These are phyloP conservation scores for Sicyos baderoa DNA, from an alignment of 306 rosid genomes.

Conservation along the genomic window DNA sequence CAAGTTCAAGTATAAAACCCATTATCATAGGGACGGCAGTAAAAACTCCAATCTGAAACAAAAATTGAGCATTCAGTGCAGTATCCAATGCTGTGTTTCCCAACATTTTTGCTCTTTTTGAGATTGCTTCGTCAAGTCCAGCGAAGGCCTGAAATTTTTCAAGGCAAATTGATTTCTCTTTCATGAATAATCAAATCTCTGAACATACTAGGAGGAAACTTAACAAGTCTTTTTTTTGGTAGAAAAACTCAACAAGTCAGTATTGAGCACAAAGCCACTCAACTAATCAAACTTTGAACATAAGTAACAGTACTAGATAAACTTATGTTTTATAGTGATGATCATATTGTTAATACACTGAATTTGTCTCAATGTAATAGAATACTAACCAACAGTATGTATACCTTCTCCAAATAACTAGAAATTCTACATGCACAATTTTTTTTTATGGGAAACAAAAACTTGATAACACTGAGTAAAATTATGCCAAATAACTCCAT, in stretches of 20 bases:
- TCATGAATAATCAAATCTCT: background rate
- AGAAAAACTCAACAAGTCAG: background rate
- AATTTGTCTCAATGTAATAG: background rate
- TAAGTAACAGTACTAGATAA: background rate
- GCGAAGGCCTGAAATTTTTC: slow-evolving; percentile 66
- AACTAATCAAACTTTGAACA: background rate
- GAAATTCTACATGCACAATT: background rate
- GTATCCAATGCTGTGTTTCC: slow-evolving; percentile 85
- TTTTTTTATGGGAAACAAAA: background rate
- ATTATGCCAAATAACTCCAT: background rate
- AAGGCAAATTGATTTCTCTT: background rate
- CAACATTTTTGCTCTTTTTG: slow-evolving; percentile 35
- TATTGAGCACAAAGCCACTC: background rate
- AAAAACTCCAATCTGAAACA: slow-evolving; percentile 93
- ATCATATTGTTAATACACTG: background rate
- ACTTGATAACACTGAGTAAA: background rate
- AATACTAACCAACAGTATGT: background rate
- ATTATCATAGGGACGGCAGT: slow-evolving; percentile 91
- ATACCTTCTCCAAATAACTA: background rate
- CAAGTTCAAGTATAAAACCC: slow-evolving; percentile 91
- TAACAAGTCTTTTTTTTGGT: background rate
- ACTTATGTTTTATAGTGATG: background rate
- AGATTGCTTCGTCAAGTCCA: slow-evolving; percentile 65
- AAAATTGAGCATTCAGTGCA: slow-evolving; percentile 87
- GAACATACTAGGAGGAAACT: background rate